These are phyloP conservation scores for Leucogyrophana mollusca DNA, from an alignment of 768 basidiomycete species.

Conservation along the genomic window DNA sequence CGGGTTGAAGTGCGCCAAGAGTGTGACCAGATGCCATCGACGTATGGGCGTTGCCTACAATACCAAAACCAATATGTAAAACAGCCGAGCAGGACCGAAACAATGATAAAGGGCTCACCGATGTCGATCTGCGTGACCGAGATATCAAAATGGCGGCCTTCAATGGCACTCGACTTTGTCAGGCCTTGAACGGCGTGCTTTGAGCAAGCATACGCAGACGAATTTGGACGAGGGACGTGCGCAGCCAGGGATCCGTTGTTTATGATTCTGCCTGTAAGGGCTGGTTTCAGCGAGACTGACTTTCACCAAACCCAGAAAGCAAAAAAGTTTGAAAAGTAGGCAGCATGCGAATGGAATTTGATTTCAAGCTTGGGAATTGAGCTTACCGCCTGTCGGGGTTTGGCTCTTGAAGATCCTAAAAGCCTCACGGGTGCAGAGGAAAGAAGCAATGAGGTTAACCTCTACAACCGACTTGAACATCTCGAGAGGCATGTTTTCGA, in stretches of 20 bases:
- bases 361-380: neutral
- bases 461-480: slow-evolving; percentile 64
- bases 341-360: neutral
- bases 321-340: neutral
- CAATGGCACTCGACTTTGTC: slow-evolving; percentile 74
- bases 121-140: slow-evolving; percentile 84
- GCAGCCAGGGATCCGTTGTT: slow-evolving; percentile 85
- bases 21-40: slow-evolving; percentile 47
- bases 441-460: slow-evolving; percentile 71
- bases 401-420: slow-evolving; percentile 73
- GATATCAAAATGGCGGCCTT: slow-evolving; percentile 72
- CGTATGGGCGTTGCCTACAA: slow-evolving; percentile 71
- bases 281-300: neutral
- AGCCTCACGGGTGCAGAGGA: slow-evolving; percentile 78
- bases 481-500: slow-evolving; percentile 62
- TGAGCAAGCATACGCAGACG: slow-evolving; percentile 66
- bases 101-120: slow-evolving; percentile 40
- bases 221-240: slow-evolving; percentile 63
- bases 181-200: slow-evolving; percentile 82
- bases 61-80: neutral
- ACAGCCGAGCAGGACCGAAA: neutral
- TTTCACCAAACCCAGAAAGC: no score
- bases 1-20: slow-evolving; percentile 62
- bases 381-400: slow-evolving; percentile 64
- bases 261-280: slow-evolving; percentile 62